phyloP scores from a whole-genome alignment of 495 filamentous ascomycete species.

The Xeromyces bisporus region DNA sequence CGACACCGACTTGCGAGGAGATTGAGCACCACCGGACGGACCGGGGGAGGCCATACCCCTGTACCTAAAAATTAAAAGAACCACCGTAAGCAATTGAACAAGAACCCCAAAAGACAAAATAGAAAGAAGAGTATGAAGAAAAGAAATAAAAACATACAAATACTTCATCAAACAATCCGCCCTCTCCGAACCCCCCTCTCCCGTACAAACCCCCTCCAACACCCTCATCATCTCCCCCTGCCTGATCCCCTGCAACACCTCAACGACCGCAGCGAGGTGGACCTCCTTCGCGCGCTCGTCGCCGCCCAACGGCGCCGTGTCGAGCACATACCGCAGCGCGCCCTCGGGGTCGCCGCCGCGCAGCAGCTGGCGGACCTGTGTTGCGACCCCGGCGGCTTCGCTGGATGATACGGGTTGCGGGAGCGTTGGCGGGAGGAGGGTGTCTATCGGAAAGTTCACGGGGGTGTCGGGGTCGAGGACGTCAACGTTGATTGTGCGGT shows the following conservation, averaged over 20 bases:
- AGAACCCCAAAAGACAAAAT: not conserved
- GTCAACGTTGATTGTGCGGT: slow-evolving; percentile 91
- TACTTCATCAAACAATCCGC: slow-evolving; percentile 38
- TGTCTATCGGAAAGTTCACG: slow-evolving; percentile 68
- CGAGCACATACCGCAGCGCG: slow-evolving; percentile 60
- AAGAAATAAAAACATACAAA: slow-evolving; percentile 18
- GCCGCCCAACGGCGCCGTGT: slow-evolving; percentile 56
- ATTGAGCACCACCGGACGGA: slow-evolving; percentile 16
- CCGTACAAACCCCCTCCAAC: slow-evolving; percentile 53
- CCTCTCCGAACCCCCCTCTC: slow-evolving; percentile 52
- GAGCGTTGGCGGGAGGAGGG: slow-evolving; percentile 53
- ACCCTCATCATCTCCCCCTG: slow-evolving; percentile 81
- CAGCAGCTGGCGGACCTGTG: slow-evolving; percentile 71
- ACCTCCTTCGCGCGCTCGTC: slow-evolving; percentile 67
- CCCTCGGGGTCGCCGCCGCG: slow-evolving; percentile 73
- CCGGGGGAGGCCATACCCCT: slow-evolving; percentile 58
- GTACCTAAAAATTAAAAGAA: slow-evolving; percentile 33
- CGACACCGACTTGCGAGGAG: slow-evolving; percentile 37
- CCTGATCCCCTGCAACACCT: slow-evolving; percentile 80
- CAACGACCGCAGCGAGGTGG: slow-evolving; percentile 63
- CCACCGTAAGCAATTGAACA: not conserved
- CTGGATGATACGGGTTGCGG: slow-evolving; percentile 43
- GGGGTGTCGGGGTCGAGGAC: slow-evolving; percentile 72
- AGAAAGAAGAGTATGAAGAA: slow-evolving; percentile 1
- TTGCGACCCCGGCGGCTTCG: slow-evolving; percentile 54